Percentiles rank a stretch among this genome's conserved stretches.
Conservation (phyloP, 2,329 filamentous ascomycete genomes). For the Drechslerella coelobrocha region DNA sequence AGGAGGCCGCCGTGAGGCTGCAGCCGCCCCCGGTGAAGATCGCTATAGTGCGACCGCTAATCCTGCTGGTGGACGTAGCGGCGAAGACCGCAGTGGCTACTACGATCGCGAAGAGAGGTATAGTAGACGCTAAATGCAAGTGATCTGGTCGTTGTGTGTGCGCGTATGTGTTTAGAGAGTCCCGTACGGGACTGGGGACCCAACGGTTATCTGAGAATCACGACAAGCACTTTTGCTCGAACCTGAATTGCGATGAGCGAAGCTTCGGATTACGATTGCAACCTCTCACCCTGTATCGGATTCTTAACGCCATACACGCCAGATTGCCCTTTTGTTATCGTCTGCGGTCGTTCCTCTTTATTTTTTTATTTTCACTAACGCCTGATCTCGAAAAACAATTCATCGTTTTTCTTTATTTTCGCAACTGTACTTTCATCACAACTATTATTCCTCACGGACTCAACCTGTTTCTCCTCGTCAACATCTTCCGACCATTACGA, state of each 20-base stretch:
- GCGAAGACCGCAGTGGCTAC: conserved; percentile 61
- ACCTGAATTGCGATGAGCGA: neutral
- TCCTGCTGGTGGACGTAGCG: conserved; percentile 57
- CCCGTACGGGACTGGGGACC: conserved; percentile 35
- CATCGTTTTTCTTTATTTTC: conserved; percentile 28
- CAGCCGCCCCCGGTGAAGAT: conserved; percentile 56
- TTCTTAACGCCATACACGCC: conserved; percentile 45
- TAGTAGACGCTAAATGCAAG: conserved; percentile 52
- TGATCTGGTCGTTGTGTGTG: conserved; percentile 27
- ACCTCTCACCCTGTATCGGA: conserved; percentile 32
- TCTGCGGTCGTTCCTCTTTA: neutral
- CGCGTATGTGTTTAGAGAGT: conserved; percentile 45
- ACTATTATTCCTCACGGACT: conserved; percentile 45
- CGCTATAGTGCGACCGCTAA: conserved; percentile 52
- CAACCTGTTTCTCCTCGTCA: conserved; percentile 51
- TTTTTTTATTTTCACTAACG: neutral
- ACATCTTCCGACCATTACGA: conserved; percentile 46
- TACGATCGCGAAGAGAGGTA: conserved; percentile 56
- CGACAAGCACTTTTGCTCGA: conserved; percentile 24
- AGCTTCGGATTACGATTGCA: conserved; percentile 17
- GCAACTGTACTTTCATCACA: conserved; percentile 46
- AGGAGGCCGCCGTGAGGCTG: conserved; percentile 56
- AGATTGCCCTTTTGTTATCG: conserved; percentile 4
- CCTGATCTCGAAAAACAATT: conserved; percentile 1
- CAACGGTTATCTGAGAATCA: conserved; percentile 9